Base-by-base conservation (phyloP, 129 eudicot genomes). In the Pittosporum tobira region DNA sequence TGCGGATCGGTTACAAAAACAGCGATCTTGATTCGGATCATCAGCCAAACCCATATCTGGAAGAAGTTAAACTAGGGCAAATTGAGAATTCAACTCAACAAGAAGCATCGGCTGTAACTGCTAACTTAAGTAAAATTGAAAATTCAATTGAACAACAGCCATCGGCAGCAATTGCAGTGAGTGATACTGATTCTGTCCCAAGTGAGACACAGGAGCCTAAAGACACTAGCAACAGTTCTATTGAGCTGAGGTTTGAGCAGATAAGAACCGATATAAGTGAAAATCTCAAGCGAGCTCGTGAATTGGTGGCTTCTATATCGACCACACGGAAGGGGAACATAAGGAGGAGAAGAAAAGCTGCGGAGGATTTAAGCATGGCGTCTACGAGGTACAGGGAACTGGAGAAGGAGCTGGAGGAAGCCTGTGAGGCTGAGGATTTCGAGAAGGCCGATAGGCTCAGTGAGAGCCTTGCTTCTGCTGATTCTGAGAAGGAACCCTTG, bases 371-470 rank as follows among this genome's bases (percentile, higher is more conserved):
- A 40, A 70, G 59, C 21, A 44, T 71, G 56, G 95, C 67, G 27
- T 79, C 79, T 62, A 59, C 52, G 1, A 76, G 62, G 62, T 63
- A 75, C 48, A 73, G 63, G 68, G 82, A 86, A 64, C 56, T 82
- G 71, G 95, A 86, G 81, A 79, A 77, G 82, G 73, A 79, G 66
- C 71, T 86, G 38, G 95, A 86, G 62, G 90, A 79, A 68, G 95
- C 95, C 26, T 84, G 87, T 49, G 95, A 82, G 65, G 72, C 82
- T 34, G 95, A 86, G 65, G 95, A 86, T 57, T 86, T 86, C 62
- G 95, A 86, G 78, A 82, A 57, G 51, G 95, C 95, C 0, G 95
- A 86, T 9, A 61, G 79, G 55, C 78, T 86, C 18, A 82, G 95
- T 69, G 87, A 82, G 50, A 67, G 63, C 19, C 84, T 86, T 48